Percentiles rank a stretch among this genome's conserved stretches.
Evolutionary conservation across 2,329 filamentous ascomycete genomes (phyloP).

Genomic region (Penicillium sp.): DNA sequence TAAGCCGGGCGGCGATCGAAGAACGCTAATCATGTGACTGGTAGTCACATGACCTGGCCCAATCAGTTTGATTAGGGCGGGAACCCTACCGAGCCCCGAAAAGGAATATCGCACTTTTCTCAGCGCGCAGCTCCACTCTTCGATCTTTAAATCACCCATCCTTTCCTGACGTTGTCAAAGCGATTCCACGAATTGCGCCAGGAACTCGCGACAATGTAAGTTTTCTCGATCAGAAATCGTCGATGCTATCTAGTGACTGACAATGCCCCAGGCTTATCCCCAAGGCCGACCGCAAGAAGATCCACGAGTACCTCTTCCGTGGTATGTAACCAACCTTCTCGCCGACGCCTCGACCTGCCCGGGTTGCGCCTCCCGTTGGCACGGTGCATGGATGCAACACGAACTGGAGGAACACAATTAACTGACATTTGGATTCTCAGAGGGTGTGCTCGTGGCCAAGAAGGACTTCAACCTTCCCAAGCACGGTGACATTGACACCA

Average conservation of each 20-base stretch:
- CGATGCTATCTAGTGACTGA: slow-evolving; percentile 17
- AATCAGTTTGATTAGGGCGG: slow-evolving; percentile 29
- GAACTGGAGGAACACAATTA: slow-evolving; percentile 8
- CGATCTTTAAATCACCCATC: slow-evolving; percentile 41
- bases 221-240: slow-evolving; percentile 7
- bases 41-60: slow-evolving; percentile 2
- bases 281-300: slow-evolving; percentile 99
- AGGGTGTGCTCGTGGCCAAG: slow-evolving; percentile 90
- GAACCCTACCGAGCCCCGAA: slow-evolving; percentile 33
- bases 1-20: not conserved
- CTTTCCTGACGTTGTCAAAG: slow-evolving; percentile 49
- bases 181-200: slow-evolving; percentile 56
- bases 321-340: slow-evolving; percentile 55
- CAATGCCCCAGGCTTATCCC: slow-evolving; percentile 79
- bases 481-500: slow-evolving; percentile 98
- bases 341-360: slow-evolving; percentile 22
- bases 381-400: not conserved
- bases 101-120: slow-evolving; percentile 42
- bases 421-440: slow-evolving; percentile 41
- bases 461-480: slow-evolving; percentile 99
- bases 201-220: slow-evolving; percentile 58
- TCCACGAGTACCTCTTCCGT: slow-evolving; percentile 99
- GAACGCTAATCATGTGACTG: slow-evolving; percentile 6
- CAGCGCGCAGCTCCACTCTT: slow-evolving; percentile 36
- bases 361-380: slow-evolving; percentile 1